phyloP scores from a whole-genome alignment of 2,329 filamentous ascomycete species.

The Xylariaceae sp. region DNA sequence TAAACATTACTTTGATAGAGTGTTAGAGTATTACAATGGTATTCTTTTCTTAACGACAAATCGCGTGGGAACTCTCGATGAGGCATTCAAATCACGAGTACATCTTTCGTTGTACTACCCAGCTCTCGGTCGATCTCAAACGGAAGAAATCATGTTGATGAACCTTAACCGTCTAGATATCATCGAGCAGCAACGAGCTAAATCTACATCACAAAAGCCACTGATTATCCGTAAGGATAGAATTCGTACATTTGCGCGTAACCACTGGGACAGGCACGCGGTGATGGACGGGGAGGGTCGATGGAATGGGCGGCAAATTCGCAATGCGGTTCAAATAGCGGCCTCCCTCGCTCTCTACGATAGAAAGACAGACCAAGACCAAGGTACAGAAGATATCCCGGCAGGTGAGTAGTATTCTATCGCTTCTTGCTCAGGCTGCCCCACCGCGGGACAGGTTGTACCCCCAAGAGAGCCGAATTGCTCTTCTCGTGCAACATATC shows the following conservation, averaged over 20 bases:
- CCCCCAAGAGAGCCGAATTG: too few relatives aligned
- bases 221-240: slow-evolving; percentile 7
- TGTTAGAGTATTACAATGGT: too few relatives aligned
- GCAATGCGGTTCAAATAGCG: slow-evolving; percentile 23
- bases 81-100: too few relatives aligned
- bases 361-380: neutral
- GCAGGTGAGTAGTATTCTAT: neutral
- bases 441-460: too few relatives aligned
- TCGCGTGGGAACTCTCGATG: too few relatives aligned
- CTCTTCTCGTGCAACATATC: too few relatives aligned
- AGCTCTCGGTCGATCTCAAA: too few relatives aligned
- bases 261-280: slow-evolving; percentile 5
- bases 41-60: too few relatives aligned
- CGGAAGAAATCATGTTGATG: slow-evolving; percentile 10
- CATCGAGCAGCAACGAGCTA: neutral
- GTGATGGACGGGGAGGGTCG: slow-evolving; percentile 11
- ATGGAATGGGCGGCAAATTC: slow-evolving; percentile 25
- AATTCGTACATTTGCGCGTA: slow-evolving; percentile 6
- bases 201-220: neutral
- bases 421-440: too few relatives aligned
- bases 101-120: too few relatives aligned
- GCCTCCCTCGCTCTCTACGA: slow-evolving; percentile 22
- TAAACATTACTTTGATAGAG: too few relatives aligned
- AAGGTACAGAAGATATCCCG: neutral
- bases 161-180: neutral